phyloP scores from a whole-genome alignment of 2,329 filamentous ascomycete genomes.

The Berkeleyomyces rouxiae region DNA sequence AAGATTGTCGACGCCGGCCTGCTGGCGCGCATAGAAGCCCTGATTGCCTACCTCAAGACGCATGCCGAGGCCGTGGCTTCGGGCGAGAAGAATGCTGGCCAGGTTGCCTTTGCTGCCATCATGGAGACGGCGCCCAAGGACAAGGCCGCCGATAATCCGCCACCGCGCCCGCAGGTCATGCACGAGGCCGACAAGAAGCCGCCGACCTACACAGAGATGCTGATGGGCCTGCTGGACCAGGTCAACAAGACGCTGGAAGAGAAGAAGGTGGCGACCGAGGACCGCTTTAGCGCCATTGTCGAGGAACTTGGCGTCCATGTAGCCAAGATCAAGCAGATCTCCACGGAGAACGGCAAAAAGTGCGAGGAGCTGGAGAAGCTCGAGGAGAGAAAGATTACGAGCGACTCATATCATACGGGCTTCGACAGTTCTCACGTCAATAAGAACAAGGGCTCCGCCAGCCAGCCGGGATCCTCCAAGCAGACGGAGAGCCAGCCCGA shows the following conservation, averaged over 20 bases:
- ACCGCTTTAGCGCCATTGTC: constrained; percentile 59
- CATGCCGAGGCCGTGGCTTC: constrained; percentile 41
- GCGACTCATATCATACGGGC: constrained; percentile 71
- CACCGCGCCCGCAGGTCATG: constrained; percentile 60
- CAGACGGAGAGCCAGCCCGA: constrained; percentile 7
- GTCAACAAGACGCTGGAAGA: constrained; percentile 75
- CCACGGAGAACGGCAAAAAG: constrained; percentile 57
- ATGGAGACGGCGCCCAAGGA: constrained; percentile 59
- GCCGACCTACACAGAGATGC: constrained; percentile 90
- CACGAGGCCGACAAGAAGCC: constrained; percentile 56
- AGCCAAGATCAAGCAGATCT: constrained; percentile 59
- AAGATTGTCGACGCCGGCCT: constrained; percentile 84
- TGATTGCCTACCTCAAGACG: constrained; percentile 57
- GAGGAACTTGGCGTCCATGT: constrained; percentile 62
- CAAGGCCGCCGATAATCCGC: constrained; percentile 57
- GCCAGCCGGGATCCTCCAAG: constrained; percentile 31
- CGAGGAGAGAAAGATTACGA: constrained; percentile 82
- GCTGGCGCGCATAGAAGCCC: constrained; percentile 61
- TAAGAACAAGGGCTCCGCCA: constrained; percentile 34
- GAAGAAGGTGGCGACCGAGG: constrained; percentile 44
- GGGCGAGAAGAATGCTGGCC: constrained; percentile 49
- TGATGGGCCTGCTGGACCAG: constrained; percentile 87
- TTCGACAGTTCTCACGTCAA: constrained; percentile 76
- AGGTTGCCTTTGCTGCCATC: constrained; percentile 76
- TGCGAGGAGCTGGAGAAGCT: constrained; percentile 70